phyloP scores from a whole-genome alignment of 345 rosid genomes.

The Heritiera littoralis region DNA sequence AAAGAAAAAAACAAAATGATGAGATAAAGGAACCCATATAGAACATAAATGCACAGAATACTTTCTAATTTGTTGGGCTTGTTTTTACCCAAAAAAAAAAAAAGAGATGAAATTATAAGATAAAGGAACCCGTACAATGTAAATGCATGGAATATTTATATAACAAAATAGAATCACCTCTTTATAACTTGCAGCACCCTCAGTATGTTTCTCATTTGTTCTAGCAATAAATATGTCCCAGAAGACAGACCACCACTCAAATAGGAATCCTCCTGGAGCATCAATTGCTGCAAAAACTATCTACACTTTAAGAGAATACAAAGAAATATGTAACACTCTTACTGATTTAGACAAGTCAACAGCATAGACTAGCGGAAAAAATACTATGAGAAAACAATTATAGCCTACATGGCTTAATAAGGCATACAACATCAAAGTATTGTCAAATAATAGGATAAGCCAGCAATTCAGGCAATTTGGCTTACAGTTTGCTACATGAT shows the following conservation, averaged over 20 bases:
- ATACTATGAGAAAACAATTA: neutral
- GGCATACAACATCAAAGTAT: neutral
- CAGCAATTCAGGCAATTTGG: neutral
- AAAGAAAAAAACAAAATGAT: neutral
- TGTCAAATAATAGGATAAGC: neutral
- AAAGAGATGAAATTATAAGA: too few species aligned
- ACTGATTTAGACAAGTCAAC: constrained; percentile 4
- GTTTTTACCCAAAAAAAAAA: too few species aligned
- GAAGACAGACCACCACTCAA: constrained; percentile 81
- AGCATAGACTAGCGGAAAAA: neutral
- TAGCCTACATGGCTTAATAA: neutral
- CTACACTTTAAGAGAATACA: neutral
- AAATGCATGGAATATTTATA: neutral
- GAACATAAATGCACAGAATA: too few species aligned
- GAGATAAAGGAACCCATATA: neutral
- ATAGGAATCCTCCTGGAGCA: constrained; percentile 78
- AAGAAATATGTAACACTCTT: neutral
- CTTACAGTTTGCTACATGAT: neutral
- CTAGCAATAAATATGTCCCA: constrained; percentile 82
- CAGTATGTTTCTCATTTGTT: constrained; percentile 71
- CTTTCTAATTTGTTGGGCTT: too few species aligned
- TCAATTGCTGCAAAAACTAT: constrained; percentile 53
- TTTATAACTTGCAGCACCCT: constrained; percentile 62
- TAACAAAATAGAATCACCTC: constrained; percentile 43
- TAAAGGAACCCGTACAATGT: neutral